Evolutionary conservation across 768 basidiomycete genomes (phyloP).

Genomic region (Lyophyllum semitale): DNA sequence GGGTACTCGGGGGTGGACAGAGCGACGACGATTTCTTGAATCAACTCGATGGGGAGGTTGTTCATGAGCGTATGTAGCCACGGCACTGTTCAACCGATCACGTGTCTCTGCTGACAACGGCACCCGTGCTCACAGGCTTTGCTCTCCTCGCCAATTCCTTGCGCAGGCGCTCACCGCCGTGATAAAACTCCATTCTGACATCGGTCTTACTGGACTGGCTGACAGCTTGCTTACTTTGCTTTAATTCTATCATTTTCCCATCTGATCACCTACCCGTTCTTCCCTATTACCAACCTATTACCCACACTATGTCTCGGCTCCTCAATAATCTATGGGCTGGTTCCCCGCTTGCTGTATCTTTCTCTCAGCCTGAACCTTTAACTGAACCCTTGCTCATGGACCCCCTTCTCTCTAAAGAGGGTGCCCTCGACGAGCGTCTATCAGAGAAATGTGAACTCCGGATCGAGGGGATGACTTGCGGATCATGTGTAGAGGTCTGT

Average conservation of each 20-base stretch:
- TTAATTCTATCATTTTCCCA: constrained; percentile 7
- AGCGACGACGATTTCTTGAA: constrained; percentile 12
- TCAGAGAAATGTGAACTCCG: constrained; percentile 72
- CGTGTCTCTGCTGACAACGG: too few relatives aligned
- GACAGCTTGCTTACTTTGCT: constrained; percentile 2
- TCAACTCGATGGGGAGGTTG: constrained; percentile 14
- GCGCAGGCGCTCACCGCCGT: constrained; percentile 7
- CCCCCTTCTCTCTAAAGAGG: constrained; percentile 17
- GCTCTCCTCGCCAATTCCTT: constrained; percentile 1
- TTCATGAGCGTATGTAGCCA: background rate
- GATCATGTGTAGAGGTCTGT: constrained; percentile 83
- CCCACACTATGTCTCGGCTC: constrained; percentile 13
- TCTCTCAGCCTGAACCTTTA: constrained; percentile 9
- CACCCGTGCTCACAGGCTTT: too few relatives aligned
- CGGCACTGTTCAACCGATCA: too few relatives aligned
- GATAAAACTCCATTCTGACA: background rate
- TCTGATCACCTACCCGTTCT: constrained; percentile 3
- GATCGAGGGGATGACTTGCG: constrained; percentile 91
- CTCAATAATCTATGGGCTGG: constrained; percentile 21
- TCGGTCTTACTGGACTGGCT: background rate
- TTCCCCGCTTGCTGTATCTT: constrained; percentile 11
- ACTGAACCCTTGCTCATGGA: constrained; percentile 23
- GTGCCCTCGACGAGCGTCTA: constrained; percentile 22
- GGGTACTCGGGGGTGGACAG: constrained; percentile 5
- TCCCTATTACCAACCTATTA: background rate